Evolutionary conservation across 1,284 basidiomycete species (phyloP), one percentile per base, ranked within the genome.

Genomic region (Ganoderma lucidum): DNA sequence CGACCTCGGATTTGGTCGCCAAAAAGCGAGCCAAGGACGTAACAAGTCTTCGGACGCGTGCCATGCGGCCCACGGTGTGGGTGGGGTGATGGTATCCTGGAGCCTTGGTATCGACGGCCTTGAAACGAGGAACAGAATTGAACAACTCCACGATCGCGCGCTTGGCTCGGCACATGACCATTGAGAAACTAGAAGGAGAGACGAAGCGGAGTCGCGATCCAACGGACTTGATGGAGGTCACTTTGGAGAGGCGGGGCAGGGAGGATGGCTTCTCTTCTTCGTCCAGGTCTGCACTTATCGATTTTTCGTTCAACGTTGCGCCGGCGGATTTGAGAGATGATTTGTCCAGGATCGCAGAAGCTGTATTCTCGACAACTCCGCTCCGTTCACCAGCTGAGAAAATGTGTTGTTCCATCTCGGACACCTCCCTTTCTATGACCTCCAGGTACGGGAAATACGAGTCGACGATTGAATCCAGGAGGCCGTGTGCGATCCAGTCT

Each of bases 401-500:
- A 14, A 96, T 89, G 45, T 94, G 80, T 17, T 87, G 85, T 74
- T 97, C 95, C 63, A 98, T 90, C 35, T 90, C 89, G 67, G 90
- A 86, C 0, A 96, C 91, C 77, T 98, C 96, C 62, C 86, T 86
- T 77, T 96, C 96, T 58, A 98, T 92, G 68, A 92, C 92, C 65
- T 92, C 87, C 62, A 97, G 84, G 67, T 96, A 86, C 1, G 97
- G 96, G 80, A 96, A 96, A 82, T 98, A 98, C 1, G 95, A 91
- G 78, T 99, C 97, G 41, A 98, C 96, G 63, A 98, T 91, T 1
- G 96, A 97, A 78, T 98, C 97, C 77, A 98, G 85, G 64, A 98
- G 86, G 19, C 93, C 95, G 79, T 99, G 96, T 0, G 96, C 95
- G 73, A 99, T 96, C 96, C 96, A 98, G 78, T 97, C 96, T 94